These are phyloP conservation scores for Allium cepa DNA, from an alignment of 106 monocot species.

Conservation along the genomic window DNA sequence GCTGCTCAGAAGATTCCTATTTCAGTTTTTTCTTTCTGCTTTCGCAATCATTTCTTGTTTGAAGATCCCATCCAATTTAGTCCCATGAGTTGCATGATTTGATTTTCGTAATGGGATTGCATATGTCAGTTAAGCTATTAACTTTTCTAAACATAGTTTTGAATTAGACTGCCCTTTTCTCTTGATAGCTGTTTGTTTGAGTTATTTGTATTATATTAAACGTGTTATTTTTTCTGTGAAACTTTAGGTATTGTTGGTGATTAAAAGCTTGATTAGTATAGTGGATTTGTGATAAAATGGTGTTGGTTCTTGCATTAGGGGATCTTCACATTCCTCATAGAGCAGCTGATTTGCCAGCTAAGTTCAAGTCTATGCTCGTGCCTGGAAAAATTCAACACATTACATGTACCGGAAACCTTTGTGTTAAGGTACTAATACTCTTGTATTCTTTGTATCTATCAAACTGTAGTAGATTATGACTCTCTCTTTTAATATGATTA, in stretches of 20 bases:
- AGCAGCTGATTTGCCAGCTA: slow-evolving; percentile 77
- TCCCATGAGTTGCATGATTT: too few species aligned
- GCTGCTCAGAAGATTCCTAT: too few species aligned
- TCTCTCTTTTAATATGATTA: too few species aligned
- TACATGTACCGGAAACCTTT: slow-evolving; percentile 84
- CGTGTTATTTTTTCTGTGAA: slow-evolving; percentile 8
- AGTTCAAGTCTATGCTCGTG: slow-evolving; percentile 98
- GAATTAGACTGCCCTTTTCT: too few species aligned
- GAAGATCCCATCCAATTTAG: too few species aligned
- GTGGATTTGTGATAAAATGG: slow-evolving; percentile 31
- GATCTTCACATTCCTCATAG: slow-evolving; percentile 94
- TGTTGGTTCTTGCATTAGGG: slow-evolving; percentile 76
- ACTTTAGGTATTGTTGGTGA: background rate
- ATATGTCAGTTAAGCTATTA: too few species aligned
- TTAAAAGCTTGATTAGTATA: background rate
- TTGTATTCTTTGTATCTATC: background rate
- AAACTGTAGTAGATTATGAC: too few species aligned
- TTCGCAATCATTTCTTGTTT: too few species aligned
- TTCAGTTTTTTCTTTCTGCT: too few species aligned
- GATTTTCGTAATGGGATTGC: too few species aligned
- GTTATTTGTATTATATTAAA: slow-evolving; percentile 6
- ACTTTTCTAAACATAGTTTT: too few species aligned
- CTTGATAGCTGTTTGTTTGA: too few species aligned
- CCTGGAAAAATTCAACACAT: slow-evolving; percentile 97
- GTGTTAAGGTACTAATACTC: slow-evolving; percentile 56